Evolutionary conservation across 345 rosid species (phyloP).

Genomic region (Salix caprea): DNA sequence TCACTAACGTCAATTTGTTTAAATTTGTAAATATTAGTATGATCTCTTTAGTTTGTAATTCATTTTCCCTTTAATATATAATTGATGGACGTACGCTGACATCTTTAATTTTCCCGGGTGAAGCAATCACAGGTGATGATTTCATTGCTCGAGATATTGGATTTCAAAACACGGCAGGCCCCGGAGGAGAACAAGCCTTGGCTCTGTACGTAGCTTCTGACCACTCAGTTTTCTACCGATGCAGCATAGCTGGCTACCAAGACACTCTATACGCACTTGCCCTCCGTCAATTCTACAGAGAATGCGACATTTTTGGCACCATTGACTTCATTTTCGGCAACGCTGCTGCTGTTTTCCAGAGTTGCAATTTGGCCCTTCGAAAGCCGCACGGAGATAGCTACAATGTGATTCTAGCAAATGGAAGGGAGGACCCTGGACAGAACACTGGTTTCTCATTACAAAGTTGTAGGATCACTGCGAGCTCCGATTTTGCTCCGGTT

Average conservation of each 20-base stretch:
- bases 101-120: background rate
- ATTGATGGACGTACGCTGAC: background rate
- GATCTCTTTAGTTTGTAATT: too few relatives aligned
- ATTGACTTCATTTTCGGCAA: constrained; percentile 81
- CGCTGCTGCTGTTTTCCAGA: constrained; percentile 80
- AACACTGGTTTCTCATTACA: constrained; percentile 72
- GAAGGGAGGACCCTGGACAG: constrained; percentile 62
- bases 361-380: constrained; percentile 47
- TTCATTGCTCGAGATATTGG: constrained; percentile 76
- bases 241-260: constrained; percentile 75
- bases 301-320: constrained; percentile 71
- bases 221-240: constrained; percentile 57
- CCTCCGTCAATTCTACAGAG: constrained; percentile 75
- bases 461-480: constrained; percentile 39
- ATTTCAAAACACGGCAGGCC: constrained; percentile 77
- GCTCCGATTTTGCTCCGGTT: constrained; percentile 31
- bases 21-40: too few relatives aligned
- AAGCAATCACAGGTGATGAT: constrained; percentile 72
- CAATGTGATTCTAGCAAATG: constrained; percentile 56
- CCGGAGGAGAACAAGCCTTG: constrained; percentile 59
- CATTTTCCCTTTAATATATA: background rate
- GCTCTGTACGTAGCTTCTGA: constrained; percentile 62
- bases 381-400: constrained; percentile 23
- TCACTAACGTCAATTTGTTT: background rate
- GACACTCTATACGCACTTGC: constrained; percentile 70